Conservation (phyloP, 2,329 filamentous ascomycete species). For the Epichloe sp. region DNA sequence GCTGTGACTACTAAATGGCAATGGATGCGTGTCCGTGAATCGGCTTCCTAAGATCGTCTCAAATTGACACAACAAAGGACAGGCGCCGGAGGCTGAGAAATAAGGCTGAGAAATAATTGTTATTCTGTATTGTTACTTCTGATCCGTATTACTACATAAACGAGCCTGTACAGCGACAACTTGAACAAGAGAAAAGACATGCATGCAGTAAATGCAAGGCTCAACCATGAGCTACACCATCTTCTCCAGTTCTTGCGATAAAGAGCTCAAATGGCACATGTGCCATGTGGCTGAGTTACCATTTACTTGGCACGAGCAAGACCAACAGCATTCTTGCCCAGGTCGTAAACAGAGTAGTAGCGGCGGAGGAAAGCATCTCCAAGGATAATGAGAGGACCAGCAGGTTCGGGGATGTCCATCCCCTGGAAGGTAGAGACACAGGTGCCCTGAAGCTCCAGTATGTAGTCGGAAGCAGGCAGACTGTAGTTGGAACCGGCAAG, state of each 20-base stretch:
- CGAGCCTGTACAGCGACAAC: not conserved
- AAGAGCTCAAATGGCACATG: not conserved
- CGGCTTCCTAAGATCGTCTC: too few species aligned
- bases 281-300: not conserved
- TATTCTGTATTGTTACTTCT: not conserved
- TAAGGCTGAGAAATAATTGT: slow-evolving; percentile 16
- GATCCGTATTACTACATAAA: not conserved
- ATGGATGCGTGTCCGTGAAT: too few species aligned
- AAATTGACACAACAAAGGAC: too few species aligned
- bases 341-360: slow-evolving; percentile 94
- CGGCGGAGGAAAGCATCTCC: slow-evolving; percentile 76
- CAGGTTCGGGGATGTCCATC: slow-evolving; percentile 81
- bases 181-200: not conserved
- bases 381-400: slow-evolving; percentile 85
- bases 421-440: slow-evolving; percentile 98
- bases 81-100: not conserved
- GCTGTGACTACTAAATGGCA: too few species aligned
- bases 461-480: slow-evolving; percentile 82
- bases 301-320: slow-evolving; percentile 69
- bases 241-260: not conserved
- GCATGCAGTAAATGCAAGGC: not conserved
- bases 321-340: slow-evolving; percentile 78
- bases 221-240: not conserved
- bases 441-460: slow-evolving; percentile 85
- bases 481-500: slow-evolving; percentile 87